Conservation (phyloP, 768 basidiomycete species). For the Podaxis carcinomalis region DNA sequence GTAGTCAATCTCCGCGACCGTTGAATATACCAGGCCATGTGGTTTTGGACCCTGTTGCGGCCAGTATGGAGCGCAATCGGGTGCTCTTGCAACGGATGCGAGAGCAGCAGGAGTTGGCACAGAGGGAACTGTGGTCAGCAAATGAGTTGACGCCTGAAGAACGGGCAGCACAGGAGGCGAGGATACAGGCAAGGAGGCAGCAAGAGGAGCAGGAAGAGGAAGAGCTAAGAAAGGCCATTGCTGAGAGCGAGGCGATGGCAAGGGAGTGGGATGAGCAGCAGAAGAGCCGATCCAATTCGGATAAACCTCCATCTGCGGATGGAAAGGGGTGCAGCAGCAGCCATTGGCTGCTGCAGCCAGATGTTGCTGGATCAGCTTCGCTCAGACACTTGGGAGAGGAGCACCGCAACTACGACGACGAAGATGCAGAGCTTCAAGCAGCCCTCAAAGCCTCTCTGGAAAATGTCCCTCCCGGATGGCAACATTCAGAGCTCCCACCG, state of each 20-base stretch:
- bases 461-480: slow-evolving; percentile 50
- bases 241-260: slow-evolving; percentile 52
- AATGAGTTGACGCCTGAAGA: slow-evolving; percentile 26
- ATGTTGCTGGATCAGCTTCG: neutral
- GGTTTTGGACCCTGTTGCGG: slow-evolving; percentile 53
- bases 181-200: slow-evolving; percentile 26
- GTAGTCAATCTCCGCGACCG: slow-evolving; percentile 1
- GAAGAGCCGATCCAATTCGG: neutral
- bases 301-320: neutral
- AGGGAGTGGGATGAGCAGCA: slow-evolving; percentile 8
- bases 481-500: slow-evolving; percentile 25
- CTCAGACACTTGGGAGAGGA: neutral
- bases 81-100: slow-evolving; percentile 60
- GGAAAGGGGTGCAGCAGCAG: no score
- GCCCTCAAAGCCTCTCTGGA: slow-evolving; percentile 82
- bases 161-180: slow-evolving; percentile 24
- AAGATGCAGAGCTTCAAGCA: slow-evolving; percentile 84
- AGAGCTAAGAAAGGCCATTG: slow-evolving; percentile 54
- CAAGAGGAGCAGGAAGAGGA: slow-evolving; percentile 54
- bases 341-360: no score
- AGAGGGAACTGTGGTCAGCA: slow-evolving; percentile 52
- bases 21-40: slow-evolving; percentile 17
- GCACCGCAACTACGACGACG: slow-evolving; percentile 72
- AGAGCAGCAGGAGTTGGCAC: slow-evolving; percentile 62
- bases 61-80: slow-evolving; percentile 64